phyloP scores from a whole-genome alignment of 495 filamentous ascomycete genomes.

The Penicillium odoratum region DNA sequence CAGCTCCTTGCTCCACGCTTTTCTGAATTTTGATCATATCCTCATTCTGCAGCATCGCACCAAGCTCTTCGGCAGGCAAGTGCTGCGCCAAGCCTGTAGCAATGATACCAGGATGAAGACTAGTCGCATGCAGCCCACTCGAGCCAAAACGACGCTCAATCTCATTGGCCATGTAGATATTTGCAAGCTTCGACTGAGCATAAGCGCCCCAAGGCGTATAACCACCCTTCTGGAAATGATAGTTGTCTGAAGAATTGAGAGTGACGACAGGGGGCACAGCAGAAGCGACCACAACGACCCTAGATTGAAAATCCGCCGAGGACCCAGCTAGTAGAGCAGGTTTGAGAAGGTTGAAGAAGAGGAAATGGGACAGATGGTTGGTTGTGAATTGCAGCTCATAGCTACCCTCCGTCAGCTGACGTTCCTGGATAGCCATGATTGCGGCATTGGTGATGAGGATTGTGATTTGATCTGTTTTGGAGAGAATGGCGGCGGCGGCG shows the following conservation, averaged over 20 bases:
- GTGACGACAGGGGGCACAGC: slow-evolving; percentile 30
- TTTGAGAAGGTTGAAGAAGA: slow-evolving; percentile 50
- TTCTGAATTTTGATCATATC: slow-evolving; percentile 32
- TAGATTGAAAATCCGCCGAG: slow-evolving; percentile 38
- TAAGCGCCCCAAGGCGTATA: slow-evolving; percentile 42
- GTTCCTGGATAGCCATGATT: slow-evolving; percentile 46
- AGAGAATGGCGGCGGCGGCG: slow-evolving; percentile 38
- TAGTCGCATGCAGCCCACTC: slow-evolving; percentile 38
- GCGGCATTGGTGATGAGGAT: slow-evolving; percentile 52
- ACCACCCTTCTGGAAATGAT: slow-evolving; percentile 29
- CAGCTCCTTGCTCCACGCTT: slow-evolving; percentile 34
- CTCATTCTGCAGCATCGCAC: slow-evolving; percentile 16
- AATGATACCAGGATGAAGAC: slow-evolving; percentile 44
- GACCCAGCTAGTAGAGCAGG: slow-evolving; percentile 41
- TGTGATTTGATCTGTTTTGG: slow-evolving; percentile 42
- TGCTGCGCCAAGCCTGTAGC: slow-evolving; percentile 23
- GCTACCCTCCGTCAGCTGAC: slow-evolving; percentile 39
- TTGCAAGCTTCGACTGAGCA: slow-evolving; percentile 39
- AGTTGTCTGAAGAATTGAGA: slow-evolving; percentile 27
- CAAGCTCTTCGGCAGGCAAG: slow-evolving; percentile 19
- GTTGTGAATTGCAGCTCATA: slow-evolving; percentile 51
- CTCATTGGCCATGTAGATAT: slow-evolving; percentile 45
- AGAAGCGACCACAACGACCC: slow-evolving; percentile 46
- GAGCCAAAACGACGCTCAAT: slow-evolving; percentile 45
- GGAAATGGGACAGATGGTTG: slow-evolving; percentile 54